phyloP scores from a whole-genome alignment of 2,329 filamentous ascomycete genomes.

The Colletotrichum kahawae region DNA sequence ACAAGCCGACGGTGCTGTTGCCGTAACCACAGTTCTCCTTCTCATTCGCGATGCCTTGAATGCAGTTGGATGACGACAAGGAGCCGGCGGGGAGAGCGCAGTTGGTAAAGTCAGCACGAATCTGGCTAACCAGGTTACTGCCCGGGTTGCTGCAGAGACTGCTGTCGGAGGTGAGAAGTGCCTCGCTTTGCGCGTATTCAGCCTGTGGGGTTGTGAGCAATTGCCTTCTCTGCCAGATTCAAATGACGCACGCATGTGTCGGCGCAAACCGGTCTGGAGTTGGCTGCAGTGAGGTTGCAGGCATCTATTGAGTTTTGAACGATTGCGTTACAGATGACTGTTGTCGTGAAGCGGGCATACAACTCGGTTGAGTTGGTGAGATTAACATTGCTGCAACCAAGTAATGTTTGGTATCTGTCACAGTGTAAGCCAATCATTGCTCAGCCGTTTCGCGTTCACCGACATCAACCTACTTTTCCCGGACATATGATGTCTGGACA shows the following conservation, averaged over 20 bases:
- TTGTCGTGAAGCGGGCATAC: conserved; percentile 93
- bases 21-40: conserved; percentile 85
- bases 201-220: conserved; percentile 56
- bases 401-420: conserved; percentile 75
- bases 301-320: conserved; percentile 82
- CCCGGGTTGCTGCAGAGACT: conserved; percentile 73
- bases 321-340: conserved; percentile 90
- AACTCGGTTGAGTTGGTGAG: conserved; percentile 78
- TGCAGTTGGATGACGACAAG: conserved; percentile 74
- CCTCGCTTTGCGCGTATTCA: conserved; percentile 86
- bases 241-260: conserved; percentile 76
- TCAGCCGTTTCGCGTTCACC: background rate
- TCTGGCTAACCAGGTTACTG: conserved; percentile 72
- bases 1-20: conserved; percentile 75
- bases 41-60: conserved; percentile 81
- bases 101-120: conserved; percentile 90
- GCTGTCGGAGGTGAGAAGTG: conserved; percentile 77
- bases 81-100: conserved; percentile 85
- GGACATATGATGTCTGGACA: conserved; percentile 75
- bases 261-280: conserved; percentile 81
- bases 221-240: background rate
- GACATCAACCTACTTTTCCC: conserved; percentile 72
- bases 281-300: conserved; percentile 69
- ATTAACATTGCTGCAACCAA: conserved; percentile 82
- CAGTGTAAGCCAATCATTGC: background rate